Conservation (phyloP, 331 rosid genomes). For the Dryas integrifolia region DNA sequence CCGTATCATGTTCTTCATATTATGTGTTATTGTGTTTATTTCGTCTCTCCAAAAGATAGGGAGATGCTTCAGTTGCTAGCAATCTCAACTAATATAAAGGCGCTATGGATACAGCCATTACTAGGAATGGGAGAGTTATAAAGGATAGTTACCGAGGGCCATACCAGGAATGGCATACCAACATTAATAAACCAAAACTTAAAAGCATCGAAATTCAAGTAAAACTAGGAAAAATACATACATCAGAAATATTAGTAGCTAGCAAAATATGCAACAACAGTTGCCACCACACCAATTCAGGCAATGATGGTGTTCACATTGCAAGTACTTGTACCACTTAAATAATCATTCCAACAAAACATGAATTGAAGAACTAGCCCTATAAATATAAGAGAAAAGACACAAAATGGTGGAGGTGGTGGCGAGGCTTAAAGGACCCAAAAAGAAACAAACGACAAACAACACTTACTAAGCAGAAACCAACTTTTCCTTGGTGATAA, state of each 20-base stretch:
- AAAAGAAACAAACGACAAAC: slow-evolving; percentile 24
- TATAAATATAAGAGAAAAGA: slow-evolving; percentile 4
- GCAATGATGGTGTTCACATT: slow-evolving; percentile 31
- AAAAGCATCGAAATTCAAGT: background rate
- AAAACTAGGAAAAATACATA: background rate
- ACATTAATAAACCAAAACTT: background rate
- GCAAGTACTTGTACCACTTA: slow-evolving; percentile 26
- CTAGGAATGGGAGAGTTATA: too few species aligned
- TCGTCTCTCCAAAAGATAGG: too few species aligned
- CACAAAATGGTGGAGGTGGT: slow-evolving; percentile 5
- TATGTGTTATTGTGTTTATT: too few species aligned
- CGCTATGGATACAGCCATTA: too few species aligned
- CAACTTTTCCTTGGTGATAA: slow-evolving; percentile 6
- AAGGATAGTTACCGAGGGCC: too few species aligned
- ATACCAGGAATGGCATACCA: background rate
- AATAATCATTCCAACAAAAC: slow-evolving; percentile 14
- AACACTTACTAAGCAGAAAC: slow-evolving; percentile 35
- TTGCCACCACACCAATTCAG: slow-evolving; percentile 29
- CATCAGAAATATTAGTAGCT: slow-evolving; percentile 18
- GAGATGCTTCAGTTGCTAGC: too few species aligned
- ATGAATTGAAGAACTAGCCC: slow-evolving; percentile 1
- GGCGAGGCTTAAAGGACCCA: background rate
- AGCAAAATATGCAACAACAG: slow-evolving; percentile 30
- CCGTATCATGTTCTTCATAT: too few species aligned
- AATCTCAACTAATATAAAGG: too few species aligned